Conservation (phyloP, 306 rosid species). For the Cicer yamashitae region DNA sequence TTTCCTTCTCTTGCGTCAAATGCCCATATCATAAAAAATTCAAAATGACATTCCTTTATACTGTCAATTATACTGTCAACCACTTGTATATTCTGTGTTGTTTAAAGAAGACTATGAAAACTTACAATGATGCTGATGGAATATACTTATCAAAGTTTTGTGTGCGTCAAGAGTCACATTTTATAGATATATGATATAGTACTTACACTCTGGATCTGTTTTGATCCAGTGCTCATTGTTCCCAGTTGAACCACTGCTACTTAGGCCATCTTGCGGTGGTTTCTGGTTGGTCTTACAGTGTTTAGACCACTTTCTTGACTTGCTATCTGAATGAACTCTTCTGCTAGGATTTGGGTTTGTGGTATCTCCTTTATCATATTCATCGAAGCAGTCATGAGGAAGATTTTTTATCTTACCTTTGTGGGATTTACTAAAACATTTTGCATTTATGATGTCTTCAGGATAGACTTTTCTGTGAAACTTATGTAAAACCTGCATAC, state of each 20-base stretch:
- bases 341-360: constrained; percentile 46
- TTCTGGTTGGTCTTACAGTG: constrained; percentile 49
- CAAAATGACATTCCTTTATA: not conserved
- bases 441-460: constrained; percentile 55
- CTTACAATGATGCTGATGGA: constrained; percentile 5
- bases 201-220: constrained; percentile 94
- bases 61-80: constrained; percentile 22
- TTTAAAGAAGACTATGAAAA: constrained; percentile 27
- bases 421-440: constrained; percentile 45
- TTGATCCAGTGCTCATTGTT: constrained; percentile 88
- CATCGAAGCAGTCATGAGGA: constrained; percentile 42
- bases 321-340: constrained; percentile 44
- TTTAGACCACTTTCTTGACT: constrained; percentile 49
- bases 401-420: constrained; percentile 49
- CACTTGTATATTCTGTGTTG: constrained; percentile 10
- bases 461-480: constrained; percentile 80
- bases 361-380: constrained; percentile 44
- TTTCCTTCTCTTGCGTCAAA: not conserved
- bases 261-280: constrained; percentile 50
- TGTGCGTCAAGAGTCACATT: constrained; percentile 28
- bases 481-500: constrained; percentile 69
- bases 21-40: not conserved
- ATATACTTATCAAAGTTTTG: constrained; percentile 18
- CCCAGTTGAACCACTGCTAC: constrained; percentile 52
- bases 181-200: constrained; percentile 31